Base-by-base conservation (phyloP, 2,329 filamentous ascomycete species). In the Stenocarpella maydis region DNA sequence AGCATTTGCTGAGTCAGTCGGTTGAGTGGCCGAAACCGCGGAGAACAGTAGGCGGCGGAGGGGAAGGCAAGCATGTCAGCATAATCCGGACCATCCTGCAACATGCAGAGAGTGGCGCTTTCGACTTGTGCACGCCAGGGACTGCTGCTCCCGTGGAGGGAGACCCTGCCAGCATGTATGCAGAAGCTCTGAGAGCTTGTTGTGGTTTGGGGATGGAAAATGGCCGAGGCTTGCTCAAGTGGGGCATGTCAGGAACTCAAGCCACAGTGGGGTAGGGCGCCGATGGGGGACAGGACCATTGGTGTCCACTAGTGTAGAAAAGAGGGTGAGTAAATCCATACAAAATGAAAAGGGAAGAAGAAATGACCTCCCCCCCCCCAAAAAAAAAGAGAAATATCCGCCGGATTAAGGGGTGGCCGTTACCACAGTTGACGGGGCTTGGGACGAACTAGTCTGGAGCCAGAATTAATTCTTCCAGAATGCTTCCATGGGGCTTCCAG, bases 181-280 rank as follows among this genome's bases (percentile, higher is more conserved):
- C 58, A 43, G 58, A 24, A 63, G 58, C 58, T 49, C 28, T 63
- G n/a, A 49, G 41, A 49, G 58, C 58, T 63, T 63, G 58, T 63
- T 49, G 47, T 34, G 41, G 58, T 34, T 47, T 58, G 19, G 53
- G 6, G 34, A 39, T n/a, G 49, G 28, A 47, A 34, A 49, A 24
- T 63, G 58, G 58, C 58, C 58, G 58, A 63, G 58, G 58, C 58
- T 63, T 63, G n/a, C n/a, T n/a, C n/a, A n/a, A n/a, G n/a, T n/a
- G 58, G 58, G 24, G n/a, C 8, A 37, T 63, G 58, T 49, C 58
- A 63, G 58, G 58, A 24, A 63, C 58, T 21, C 43, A 63, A 49
- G 58, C 58, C 58, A 63, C 58, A 63, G 58, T 47, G 58, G 58
- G 58, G 55, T 17, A 45, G 8, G 26, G 41, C 43, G 43, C 26